A percentile compares a stretch with the other conserved stretches of the same genome.
Evolutionary conservation across 371 early-diverging fungal genomes (phyloP).

Genomic region (Mucor plumbeus): DNA sequence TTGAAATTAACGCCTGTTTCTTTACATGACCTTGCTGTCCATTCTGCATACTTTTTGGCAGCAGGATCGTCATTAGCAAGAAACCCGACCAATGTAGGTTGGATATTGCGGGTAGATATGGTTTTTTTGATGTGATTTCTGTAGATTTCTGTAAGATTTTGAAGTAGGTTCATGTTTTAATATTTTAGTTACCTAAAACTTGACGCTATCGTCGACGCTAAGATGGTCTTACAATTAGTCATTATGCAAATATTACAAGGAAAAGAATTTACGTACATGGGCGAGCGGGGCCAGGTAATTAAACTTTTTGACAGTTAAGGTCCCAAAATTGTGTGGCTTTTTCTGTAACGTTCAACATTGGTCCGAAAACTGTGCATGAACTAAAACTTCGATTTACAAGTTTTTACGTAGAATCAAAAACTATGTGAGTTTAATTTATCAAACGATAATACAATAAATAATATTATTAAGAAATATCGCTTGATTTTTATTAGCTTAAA

Average conservation of each 20-base stretch:
- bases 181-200: constrained; percentile 56
- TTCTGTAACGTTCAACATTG: background rate
- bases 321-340: background rate
- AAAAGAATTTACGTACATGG: background rate
- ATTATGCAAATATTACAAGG: background rate
- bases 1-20: constrained; percentile 91
- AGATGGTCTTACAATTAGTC: constrained; percentile 57
- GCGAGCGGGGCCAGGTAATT: background rate
- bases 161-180: background rate
- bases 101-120: constrained; percentile 57
- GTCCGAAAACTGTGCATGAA: background rate
- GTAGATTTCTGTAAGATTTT: background rate
- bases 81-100: constrained; percentile 90
- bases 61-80: constrained; percentile 94
- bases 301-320: background rate
- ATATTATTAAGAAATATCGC: no score
- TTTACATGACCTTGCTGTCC: constrained; percentile 88
- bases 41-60: constrained; percentile 87
- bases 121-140: constrained; percentile 76
- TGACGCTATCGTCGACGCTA: constrained; percentile 59
- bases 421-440: no score
- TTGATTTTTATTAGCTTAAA: no score
- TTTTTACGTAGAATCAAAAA: no score
- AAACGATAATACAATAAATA: no score
- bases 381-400: no score